Evolutionary conservation across 208 protist species (phyloP).

Genomic region (Leptomonas pyrrhocoris): DNA sequence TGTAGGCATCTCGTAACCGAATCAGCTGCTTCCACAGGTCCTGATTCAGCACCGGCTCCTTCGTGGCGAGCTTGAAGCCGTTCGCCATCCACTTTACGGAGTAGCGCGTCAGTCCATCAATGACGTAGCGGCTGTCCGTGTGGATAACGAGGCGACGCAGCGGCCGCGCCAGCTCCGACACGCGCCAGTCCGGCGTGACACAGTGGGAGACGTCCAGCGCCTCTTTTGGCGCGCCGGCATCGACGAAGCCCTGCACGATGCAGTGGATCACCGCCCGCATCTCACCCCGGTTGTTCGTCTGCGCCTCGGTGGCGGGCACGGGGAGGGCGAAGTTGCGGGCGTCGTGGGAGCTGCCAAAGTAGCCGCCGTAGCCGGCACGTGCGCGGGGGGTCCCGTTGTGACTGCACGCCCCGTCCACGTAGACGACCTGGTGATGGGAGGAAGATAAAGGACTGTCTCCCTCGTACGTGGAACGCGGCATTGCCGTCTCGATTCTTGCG

Average conservation of each 20-base stretch:
- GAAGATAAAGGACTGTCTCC: background rate
- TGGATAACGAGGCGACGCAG: conserved; percentile 60
- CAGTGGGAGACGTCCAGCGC: conserved; percentile 14
- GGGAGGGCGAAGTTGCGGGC: conserved; percentile 70
- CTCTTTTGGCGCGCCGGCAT: conserved; percentile 21
- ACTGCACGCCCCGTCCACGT: conserved; percentile 87
- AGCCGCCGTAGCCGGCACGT: conserved; percentile 79
- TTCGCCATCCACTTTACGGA: conserved; percentile 56
- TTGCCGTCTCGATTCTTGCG: background rate
- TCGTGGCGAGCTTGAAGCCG: conserved; percentile 54
- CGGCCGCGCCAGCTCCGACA: conserved; percentile 10
- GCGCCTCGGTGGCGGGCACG: conserved; percentile 52
- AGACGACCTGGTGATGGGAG: conserved; percentile 42
- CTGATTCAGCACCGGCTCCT: conserved; percentile 57
- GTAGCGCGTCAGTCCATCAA: conserved; percentile 67
- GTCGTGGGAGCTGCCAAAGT: conserved; percentile 65
- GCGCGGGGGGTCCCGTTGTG: conserved; percentile 57
- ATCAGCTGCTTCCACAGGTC: conserved; percentile 71
- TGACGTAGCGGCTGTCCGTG: conserved; percentile 82
- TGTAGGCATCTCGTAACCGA: conserved; percentile 45
- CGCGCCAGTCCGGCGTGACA: conserved; percentile 8
- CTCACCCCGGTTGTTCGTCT: conserved; percentile 90
- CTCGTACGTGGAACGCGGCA: background rate
- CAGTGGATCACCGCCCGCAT: conserved; percentile 76
- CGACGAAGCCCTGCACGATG: conserved; percentile 50